Evolutionary conservation across 2,329 filamentous ascomycete genomes (phyloP).

Genomic region (Neofusicoccum cordaticola): DNA sequence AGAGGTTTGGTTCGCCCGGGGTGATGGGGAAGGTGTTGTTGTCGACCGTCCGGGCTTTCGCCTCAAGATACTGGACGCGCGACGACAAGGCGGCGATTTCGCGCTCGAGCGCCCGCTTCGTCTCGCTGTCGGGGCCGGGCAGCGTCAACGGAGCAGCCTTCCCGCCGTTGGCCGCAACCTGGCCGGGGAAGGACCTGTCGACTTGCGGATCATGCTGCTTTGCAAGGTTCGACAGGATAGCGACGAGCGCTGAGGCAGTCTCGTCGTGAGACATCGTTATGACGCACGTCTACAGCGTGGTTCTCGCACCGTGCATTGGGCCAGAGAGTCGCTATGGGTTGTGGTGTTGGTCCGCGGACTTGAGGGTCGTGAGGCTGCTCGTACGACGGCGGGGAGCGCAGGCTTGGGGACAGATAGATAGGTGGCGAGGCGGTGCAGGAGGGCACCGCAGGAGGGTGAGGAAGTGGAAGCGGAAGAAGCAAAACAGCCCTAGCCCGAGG

Average conservation of each 20-base stretch:
- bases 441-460: neutral
- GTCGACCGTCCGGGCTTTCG: conserved; percentile 63
- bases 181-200: conserved; percentile 44
- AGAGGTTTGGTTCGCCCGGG: conserved; percentile 63
- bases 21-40: conserved; percentile 70
- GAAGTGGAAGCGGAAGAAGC: conserved; percentile 8
- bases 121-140: conserved; percentile 71
- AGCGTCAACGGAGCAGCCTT: conserved; percentile 61
- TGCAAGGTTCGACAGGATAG: conserved; percentile 49
- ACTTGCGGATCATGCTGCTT: conserved; percentile 45
- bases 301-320: conserved; percentile 19
- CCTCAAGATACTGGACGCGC: conserved; percentile 79
- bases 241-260: conserved; percentile 36
- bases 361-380: conserved; percentile 13
- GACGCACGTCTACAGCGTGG: conserved; percentile 26
- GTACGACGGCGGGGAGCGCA: conserved; percentile 16
- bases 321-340: neutral
- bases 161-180: conserved; percentile 50
- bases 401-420: conserved; percentile 3
- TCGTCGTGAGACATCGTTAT: conserved; percentile 31
- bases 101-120: conserved; percentile 75
- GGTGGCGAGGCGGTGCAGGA: conserved; percentile 6
- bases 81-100: conserved; percentile 77
- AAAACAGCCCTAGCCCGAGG: conserved; percentile 2
- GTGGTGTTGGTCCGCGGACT: conserved; percentile 13